Evolutionary conservation across 2,329 filamentous ascomycete genomes (phyloP), one percentile per base, ranked within the genome.

Genomic region (Fusarium oligoseptatum): DNA sequence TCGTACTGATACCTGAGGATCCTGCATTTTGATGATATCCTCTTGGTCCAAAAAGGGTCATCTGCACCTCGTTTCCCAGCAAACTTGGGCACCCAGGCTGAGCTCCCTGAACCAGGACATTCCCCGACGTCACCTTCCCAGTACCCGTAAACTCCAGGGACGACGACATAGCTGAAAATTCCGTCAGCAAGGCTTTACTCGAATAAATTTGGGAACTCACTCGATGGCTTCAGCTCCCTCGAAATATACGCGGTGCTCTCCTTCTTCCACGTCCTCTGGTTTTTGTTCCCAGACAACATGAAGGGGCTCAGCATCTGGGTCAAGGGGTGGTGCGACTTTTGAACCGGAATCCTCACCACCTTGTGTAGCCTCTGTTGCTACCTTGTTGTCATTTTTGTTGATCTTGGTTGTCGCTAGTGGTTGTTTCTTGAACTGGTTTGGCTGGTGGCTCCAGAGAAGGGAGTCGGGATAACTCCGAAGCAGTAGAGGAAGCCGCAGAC

Each of bases 41-140:
- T 3, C 24, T 45, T 12, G 9, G 12, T 0, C 12, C 24, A 34
- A 11, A 17, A 10, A 6, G 50, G 29, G 11, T 32, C 27, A 2
- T 20, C 15, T 37, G 6, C 29, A 3, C 14, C 17, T 24, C 5
- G 22, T 5, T 15, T 1, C 3, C 27, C 6, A 1, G 61, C 50
- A 12, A 66, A 27, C 9, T 20, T 6, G 0, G 6, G 3, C 0
- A 68, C 34, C 66, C 66, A 66, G 1, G 62, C 27, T 6, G 66
- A 68, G 12, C 62, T 66, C 12, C 41, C 62, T 14, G 66, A 66
- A 11, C 66, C 66, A 24, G 41, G 27, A 6, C 50, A 60, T 6
- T 24, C 1, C 20, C 20, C 52, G 8, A 34, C 20, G 3, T 52
- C 22, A 0, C 3, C 20, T 0, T 4, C 4, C 62, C 20, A 20